Base-by-base conservation (phyloP, 2,329 filamentous ascomycete genomes). In the Nemania serpens region DNA sequence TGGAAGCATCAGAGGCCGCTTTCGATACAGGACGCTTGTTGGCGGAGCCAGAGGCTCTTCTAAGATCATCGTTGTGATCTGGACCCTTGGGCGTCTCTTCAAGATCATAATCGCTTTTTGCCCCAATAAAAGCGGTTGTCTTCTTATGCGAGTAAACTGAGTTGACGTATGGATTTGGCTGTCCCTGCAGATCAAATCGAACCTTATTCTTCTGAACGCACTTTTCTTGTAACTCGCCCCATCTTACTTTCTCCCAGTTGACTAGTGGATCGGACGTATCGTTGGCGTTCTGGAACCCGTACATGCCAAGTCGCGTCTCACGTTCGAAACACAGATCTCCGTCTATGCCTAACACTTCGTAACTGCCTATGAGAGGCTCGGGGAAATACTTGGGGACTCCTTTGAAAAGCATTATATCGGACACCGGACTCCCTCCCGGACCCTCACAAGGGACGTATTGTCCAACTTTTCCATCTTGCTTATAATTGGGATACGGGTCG, bases 401-500 rank as follows among this genome's bases (percentile, higher is more conserved):
- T 56, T 86, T 88, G 66, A 88, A 91, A 48, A 86, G 84, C 6
- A 87, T 76, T 25, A 88, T 79, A 67, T 92, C 88, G 62, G 87
- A 82, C 7, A 84, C 75, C 49, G 79, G 79, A 59, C 82, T 77
- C 45, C 88, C 88, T 4, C 83, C 77, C 1, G 89, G 86, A 1
- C 89, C 89, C 52, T 84, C 77, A 72, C 91, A 93, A 1, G 87
- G 75, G 5, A 85, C 80, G 68, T 88, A 85, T 65, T 83, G 49
- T 77, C 75, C 68, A 29, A 59, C 52, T 88, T 88, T 93, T 13
- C 78, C 74, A 3, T 78, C 76, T 52, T 81, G 83, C 69, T 90
- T 89, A 76, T 92, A 91, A 15, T 84, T 77, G 0, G 90, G 89
- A 65, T 92, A 93, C 0, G 90, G 90, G 59, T 88, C 82, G 74